Base-by-base conservation (phyloP, 2,329 filamentous ascomycete species). In the Tolypocladium tropicale region DNA sequence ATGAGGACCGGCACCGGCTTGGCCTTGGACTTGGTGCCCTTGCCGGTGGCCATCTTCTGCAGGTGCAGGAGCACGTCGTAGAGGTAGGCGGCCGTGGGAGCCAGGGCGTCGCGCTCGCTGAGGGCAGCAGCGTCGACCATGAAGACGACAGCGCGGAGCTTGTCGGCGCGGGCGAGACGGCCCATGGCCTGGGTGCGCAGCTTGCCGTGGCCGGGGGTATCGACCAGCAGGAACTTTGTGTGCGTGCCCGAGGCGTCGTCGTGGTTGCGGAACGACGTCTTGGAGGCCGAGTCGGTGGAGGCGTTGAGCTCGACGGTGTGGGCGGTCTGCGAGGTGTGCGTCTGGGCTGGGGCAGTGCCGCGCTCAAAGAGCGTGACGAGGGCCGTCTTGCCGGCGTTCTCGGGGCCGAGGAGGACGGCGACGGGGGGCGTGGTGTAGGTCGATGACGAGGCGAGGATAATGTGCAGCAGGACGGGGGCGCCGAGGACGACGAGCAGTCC, bases 181-280 rank as follows among this genome's bases (percentile, higher is more conserved):
- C 76, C 71, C 57, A 88, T 76, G 4, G 88, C 84, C 61, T 83
- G 77, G 64, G 84, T 81, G 58, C 94, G 89, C 57, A 99, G 83
- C 74, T 99, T 99, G 64, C 90, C 91, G 75, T 99, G 94, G 41
- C 94, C 94, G 0, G 94, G 94, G 1, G 93, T 97, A 74, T 99
- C 94, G 67, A 89, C 75, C 36, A 97, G 76, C 43, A 88, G 76
- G 69, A 94, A 89, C 68, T 84, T 87, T 61, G 82, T 84, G 67
- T 87, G 84, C 53, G 72, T 74, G 56, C 79, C 76, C 55, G 75
- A 74, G 41, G 73, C 67, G 59, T 80, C 76, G 62, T 83, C 80
- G 70, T 82, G 81, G 65, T 85, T 77, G 56, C 75, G 74, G 72
- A 76, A 80, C 41, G 76, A 76, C n/a, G 63, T 59, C 57, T 66